Evolutionary conservation across 257 asterid genomes (phyloP), one percentile per base, ranked within the genome.

Genomic region (Henckelia pumila): DNA sequence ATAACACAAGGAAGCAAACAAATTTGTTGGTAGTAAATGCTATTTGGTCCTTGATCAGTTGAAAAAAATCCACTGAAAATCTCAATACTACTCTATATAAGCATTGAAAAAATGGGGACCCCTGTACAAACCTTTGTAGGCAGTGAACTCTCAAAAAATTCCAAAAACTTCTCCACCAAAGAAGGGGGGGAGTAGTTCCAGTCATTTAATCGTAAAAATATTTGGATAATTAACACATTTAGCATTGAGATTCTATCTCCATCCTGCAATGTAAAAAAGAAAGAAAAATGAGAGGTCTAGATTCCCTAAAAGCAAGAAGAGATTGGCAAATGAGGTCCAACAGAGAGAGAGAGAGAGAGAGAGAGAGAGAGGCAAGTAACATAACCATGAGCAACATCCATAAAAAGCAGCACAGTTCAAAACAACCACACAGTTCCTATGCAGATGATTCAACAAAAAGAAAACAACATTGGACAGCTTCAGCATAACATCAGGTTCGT

Each of bases 101-200:
- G 16, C 24, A 69, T 10, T 47, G 59, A 71, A n/a, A 59, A 49
- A 71, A 69, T 19, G 72, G 61, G 58, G 33, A 33, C 56, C 44
- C 22, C 59, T 28, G 68, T 65, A 71, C 66, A 65, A 79, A 93
- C 99, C 97, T 88, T 82, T 74, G 72, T 75, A 33, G 67, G 60
- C 56, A 93, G 78, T 59, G 97, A 81, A 71, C 78, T 76, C 75
- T 86, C 95, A 35, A 86, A 77, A 82, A 90, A 90, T 78, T 74
- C 91, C 77, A 93, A 81, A 74, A 90, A 80, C 63, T 72, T 85
- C 67, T 81, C 97, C 82, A 85, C 63, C 71, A 85, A 82, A 68
- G 79, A 75, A 69, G 82, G 68, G 62, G 87, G 78, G 61, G 78
- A 73, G 67, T 62, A 35, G 66, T 61, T 71, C 83, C 85, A 79